phyloP scores from a whole-genome alignment of 208 protist species.

The Acanthamoeba divionensis region DNA sequence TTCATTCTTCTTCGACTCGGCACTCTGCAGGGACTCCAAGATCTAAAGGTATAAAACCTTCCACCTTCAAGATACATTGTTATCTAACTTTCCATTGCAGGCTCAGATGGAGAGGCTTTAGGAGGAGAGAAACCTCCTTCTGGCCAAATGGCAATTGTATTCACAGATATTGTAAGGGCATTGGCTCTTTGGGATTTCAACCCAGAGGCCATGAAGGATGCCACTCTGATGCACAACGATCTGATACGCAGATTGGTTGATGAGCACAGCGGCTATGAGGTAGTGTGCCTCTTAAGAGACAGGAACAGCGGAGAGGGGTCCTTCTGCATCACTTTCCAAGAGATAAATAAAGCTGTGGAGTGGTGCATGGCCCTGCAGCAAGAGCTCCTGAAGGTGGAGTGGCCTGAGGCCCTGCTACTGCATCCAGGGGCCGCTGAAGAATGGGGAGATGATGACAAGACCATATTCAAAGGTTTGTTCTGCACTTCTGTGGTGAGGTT shows the following conservation, averaged over 20 bases:
- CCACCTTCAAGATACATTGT: too few species aligned
- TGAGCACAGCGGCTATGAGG: background rate
- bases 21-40: too few species aligned
- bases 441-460: background rate
- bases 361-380: background rate
- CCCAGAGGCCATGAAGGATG: background rate
- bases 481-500: too few species aligned
- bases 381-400: background rate
- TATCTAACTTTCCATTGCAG: too few species aligned
- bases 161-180: background rate
- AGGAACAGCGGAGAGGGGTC: background rate
- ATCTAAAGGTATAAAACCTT: too few species aligned
- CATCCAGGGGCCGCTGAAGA: background rate
- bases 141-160: conserved; percentile 3
- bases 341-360: background rate
- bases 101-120: too few species aligned
- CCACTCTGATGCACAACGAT: conserved; percentile 2
- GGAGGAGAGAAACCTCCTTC: too few species aligned
- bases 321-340: conserved; percentile 7
- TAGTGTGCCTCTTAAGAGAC: background rate
- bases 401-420: background rate
- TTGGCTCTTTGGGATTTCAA: conserved; percentile 6
- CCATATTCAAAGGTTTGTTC: conserved; percentile 1
- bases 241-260: background rate
- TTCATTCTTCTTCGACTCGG: too few species aligned